Evolutionary conservation across 352 stramenopile species (phyloP), one percentile per base, ranked within the genome.

Genomic region (Phytophthora sp.): DNA sequence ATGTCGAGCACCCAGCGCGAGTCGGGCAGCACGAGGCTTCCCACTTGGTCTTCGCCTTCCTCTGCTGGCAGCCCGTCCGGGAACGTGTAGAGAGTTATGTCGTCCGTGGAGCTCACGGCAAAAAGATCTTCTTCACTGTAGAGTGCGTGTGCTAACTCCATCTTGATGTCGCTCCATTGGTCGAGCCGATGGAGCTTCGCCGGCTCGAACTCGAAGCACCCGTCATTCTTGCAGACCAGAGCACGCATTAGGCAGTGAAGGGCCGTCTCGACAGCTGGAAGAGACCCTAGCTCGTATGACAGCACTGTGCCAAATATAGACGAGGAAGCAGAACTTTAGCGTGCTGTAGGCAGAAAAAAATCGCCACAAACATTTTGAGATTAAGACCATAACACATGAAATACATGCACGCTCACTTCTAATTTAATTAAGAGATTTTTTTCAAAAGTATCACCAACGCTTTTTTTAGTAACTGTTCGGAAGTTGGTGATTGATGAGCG

Each of bases 1-100:
- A 93, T 93, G 41, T 90, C 85, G 33, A 93, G 76, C 21, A 91
- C 85, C 81, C 81, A 91, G n/a, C 79, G 82, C 42, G 82, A 90
- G 7, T 86, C 74, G 0, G 66, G 13, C 3, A 60, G 36, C 1
- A 89, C 26, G 2, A 80, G 58, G n/a, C 35, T 61, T 7, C 18
- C 30, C 5, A 80, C 53, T 12, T 73, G 47, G 3, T 42, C 67
- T 30, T 66, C 59, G 31, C 80, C 72, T 18, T 86, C 31, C 18
- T 86, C 73, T 3, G 31, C 30, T 29, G 49, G 20, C 15, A 29
- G 27, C 7, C 82, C 82, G 9, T 80, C 65, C 0, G 82, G 76
- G 20, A 89, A 70, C 21, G 69, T 76, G 59, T 90, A 93, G 8
- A 91, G 65, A 41, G 79, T 77, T 38, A 91, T 74, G 54, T 93